Evolutionary conservation across 2,329 filamentous ascomycete species (phyloP).

Genomic region (Neodidymelliopsis sp.): DNA sequence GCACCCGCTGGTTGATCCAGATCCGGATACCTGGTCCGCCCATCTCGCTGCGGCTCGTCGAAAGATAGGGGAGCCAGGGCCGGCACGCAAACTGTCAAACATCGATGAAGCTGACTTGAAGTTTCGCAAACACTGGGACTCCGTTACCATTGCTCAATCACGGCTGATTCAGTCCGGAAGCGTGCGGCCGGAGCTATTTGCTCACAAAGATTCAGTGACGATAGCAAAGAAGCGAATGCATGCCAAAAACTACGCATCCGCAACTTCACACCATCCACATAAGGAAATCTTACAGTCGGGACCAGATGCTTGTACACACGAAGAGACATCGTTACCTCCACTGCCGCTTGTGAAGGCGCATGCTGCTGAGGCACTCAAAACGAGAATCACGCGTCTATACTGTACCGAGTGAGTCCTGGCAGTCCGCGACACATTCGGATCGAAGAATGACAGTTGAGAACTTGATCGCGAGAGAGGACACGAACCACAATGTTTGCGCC

Average conservation of each 20-base stretch:
- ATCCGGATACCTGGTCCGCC: constrained; percentile 8
- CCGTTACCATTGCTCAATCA: constrained; percentile 37
- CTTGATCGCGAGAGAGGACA: neutral
- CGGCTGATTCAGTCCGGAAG: constrained; percentile 31
- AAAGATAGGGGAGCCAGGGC: constrained; percentile 3
- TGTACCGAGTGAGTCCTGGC: neutral
- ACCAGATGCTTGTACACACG: neutral
- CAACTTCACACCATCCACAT: neutral
- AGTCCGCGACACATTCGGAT: constrained; percentile 27
- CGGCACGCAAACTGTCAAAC: constrained; percentile 34
- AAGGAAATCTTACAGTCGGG: neutral
- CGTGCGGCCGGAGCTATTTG: constrained; percentile 29
- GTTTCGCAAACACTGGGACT: constrained; percentile 45
- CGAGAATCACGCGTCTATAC: constrained; percentile 17
- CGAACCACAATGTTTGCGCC: neutral
- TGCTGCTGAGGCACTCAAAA: constrained; percentile 20
- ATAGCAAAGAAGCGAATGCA: constrained; percentile 41
- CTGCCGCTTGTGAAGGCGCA: constrained; percentile 15
- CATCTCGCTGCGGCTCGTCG: constrained; percentile 8
- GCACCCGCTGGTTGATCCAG: constrained; percentile 10
- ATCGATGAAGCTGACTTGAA: constrained; percentile 36
- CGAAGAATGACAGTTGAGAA: constrained; percentile 16
- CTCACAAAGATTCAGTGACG: constrained; percentile 30
- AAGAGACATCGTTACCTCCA: neutral
- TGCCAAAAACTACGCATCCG: constrained; percentile 26